Conservation (phyloP, 208 protist species). For the Leishmania arabica region DNA sequence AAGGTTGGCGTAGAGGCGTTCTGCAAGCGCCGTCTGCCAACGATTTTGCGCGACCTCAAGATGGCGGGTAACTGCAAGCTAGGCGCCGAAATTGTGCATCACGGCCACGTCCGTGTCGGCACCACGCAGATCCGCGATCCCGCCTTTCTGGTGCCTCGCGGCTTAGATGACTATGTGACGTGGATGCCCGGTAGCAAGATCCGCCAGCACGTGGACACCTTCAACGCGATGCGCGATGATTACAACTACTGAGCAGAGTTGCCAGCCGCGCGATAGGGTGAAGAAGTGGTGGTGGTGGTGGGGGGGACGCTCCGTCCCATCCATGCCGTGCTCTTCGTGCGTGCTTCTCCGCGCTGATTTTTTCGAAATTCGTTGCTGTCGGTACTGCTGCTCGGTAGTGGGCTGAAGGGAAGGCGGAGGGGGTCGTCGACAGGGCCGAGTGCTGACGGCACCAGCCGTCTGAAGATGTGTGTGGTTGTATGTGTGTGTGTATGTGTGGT, state of each 20-base stretch:
- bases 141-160: slow-evolving; percentile 86
- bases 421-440: neutral
- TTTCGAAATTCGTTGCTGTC: neutral
- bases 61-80: slow-evolving; percentile 91
- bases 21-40: slow-evolving; percentile 87
- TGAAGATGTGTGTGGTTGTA: neutral
- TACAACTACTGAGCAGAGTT: slow-evolving; percentile 56
- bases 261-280: neutral
- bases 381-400: neutral
- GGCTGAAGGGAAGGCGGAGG: neutral
- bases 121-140: slow-evolving; percentile 89
- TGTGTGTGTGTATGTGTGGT: neutral
- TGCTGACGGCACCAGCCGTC: neutral
- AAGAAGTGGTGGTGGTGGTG: neutral
- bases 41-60: slow-evolving; percentile 85
- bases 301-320: no score
- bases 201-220: slow-evolving; percentile 85
- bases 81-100: slow-evolving; percentile 81
- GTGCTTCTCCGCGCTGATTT: neutral
- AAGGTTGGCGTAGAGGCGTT: slow-evolving; percentile 91
- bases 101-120: slow-evolving; percentile 91
- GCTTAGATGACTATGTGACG: slow-evolving; percentile 85
- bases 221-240: slow-evolving; percentile 88
- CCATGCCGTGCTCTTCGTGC: neutral
- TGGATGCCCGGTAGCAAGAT: slow-evolving; percentile 93